Conservation (phyloP, 2,329 filamentous ascomycete species). For the Ustilaginoidea virens region DNA sequence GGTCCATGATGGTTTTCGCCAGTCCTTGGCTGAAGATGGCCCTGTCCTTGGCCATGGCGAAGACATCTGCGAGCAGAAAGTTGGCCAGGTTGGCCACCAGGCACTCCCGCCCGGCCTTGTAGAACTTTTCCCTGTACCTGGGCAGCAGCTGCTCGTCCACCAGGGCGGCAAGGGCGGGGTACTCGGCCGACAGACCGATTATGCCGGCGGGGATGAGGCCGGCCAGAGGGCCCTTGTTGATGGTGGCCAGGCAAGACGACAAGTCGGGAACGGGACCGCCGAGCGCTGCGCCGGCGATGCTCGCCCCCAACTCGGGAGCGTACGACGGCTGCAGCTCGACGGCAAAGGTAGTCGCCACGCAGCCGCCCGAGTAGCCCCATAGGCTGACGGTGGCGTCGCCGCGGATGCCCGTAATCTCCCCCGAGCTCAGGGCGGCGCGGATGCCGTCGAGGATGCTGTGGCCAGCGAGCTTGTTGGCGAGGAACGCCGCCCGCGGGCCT, state of each 20-base stretch:
- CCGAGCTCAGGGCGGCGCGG: conserved; percentile 20
- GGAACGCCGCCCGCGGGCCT: conserved; percentile 25
- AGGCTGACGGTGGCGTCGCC: conserved; percentile 20
- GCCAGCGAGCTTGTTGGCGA: conserved; percentile 23
- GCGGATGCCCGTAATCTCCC: conserved; percentile 14
- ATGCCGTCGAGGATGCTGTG: conserved; percentile 28
- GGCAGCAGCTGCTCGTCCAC: conserved; percentile 8
- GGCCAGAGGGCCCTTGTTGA: conserved; percentile 7
- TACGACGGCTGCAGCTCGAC: conserved; percentile 12
- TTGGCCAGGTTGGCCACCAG: conserved; percentile 9
- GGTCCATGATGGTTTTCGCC: not conserved
- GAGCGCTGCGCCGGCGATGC: conserved; percentile 11
- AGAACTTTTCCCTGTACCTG: conserved; percentile 12
- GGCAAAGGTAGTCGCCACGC: conserved; percentile 9
- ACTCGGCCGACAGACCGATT: conserved; percentile 9
- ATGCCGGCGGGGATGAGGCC: conserved; percentile 10
- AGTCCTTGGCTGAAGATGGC: not conserved
- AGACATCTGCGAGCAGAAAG: conserved; percentile 20
- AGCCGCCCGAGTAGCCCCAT: conserved; percentile 22
- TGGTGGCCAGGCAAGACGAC: conserved; percentile 4
- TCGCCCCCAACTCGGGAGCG: conserved; percentile 9
- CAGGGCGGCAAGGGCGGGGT: conserved; percentile 6
- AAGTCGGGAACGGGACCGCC: conserved; percentile 11
- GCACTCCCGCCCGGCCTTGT: conserved; percentile 12
- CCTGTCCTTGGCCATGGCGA: conserved; percentile 24